Percentiles rank a stretch among this genome's conserved stretches.
Conservation (phyloP, 2,329 filamentous ascomycete species). For the Claviceps sp. region DNA sequence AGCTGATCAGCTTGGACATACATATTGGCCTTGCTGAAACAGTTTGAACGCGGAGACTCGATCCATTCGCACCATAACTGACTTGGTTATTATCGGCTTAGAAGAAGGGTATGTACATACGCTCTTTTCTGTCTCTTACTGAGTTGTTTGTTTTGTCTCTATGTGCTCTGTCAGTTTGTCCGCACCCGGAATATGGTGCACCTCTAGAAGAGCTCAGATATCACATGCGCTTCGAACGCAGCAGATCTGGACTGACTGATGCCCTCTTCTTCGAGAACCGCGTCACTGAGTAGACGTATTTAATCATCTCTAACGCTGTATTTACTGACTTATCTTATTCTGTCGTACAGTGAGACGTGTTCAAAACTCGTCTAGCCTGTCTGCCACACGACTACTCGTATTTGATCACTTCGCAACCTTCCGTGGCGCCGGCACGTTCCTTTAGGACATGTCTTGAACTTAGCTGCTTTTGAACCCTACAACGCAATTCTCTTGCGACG, state of each 20-base stretch:
- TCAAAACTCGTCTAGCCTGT: not conserved
- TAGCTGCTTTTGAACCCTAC: constrained; percentile 5
- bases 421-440: constrained; percentile 3
- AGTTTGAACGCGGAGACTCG: not conserved
- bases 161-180: not conserved
- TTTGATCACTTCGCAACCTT: constrained; percentile 2
- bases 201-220: not conserved
- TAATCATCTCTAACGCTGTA: not conserved
- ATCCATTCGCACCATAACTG: not conserved
- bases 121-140: not conserved
- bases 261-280: not conserved
- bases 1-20: not conserved
- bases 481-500: constrained; percentile 13
- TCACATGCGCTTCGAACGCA: not conserved
- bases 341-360: not conserved
- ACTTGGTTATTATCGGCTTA: not conserved
- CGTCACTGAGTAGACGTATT: not conserved
- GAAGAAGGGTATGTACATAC: not conserved
- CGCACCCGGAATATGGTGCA: not conserved
- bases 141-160: not conserved
- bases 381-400: not conserved
- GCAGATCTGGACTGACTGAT: not conserved
- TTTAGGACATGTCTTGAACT: constrained; percentile 6
- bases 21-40: not conserved
- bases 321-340: not conserved